Conservation (phyloP, 805 yeast genomes). For the Monosporozyma servazzii region DNA sequence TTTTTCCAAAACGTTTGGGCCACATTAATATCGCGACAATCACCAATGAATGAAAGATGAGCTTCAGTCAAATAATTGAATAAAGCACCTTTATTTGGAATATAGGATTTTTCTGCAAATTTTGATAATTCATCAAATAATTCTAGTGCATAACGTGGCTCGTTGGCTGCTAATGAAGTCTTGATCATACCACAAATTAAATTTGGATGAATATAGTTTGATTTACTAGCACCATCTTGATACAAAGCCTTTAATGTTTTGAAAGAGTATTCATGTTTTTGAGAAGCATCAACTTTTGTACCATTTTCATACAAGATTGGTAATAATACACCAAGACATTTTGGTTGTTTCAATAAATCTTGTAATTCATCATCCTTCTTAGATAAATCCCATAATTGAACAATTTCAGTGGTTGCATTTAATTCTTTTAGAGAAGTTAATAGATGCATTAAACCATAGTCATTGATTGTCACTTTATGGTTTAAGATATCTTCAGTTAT, state of each 20-base stretch:
- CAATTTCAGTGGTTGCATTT: constrained; percentile 48
- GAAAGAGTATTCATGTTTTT: constrained; percentile 37
- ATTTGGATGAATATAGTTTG: constrained; percentile 29
- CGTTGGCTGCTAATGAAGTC: constrained; percentile 53
- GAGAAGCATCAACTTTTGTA: too few relatives aligned
- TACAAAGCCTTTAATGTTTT: constrained; percentile 48
- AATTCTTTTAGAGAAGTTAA: constrained; percentile 49
- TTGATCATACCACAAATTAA: constrained; percentile 60
- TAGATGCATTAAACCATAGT: constrained; percentile 44
- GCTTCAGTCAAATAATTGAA: constrained; percentile 50
- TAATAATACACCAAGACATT: constrained; percentile 54
- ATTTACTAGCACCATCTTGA: constrained; percentile 29
- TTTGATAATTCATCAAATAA: constrained; percentile 48
- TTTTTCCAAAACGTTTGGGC: constrained; percentile 64
- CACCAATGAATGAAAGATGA: constrained; percentile 66
- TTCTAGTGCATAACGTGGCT: constrained; percentile 51
- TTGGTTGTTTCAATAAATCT: constrained; percentile 44
- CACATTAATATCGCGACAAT: constrained; percentile 54
- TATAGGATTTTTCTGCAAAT: constrained; percentile 1
- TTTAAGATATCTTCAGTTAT: constrained; percentile 41
- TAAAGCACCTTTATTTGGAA: constrained; percentile 1
- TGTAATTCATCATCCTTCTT: neutral
- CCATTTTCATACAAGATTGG: constrained; percentile 49
- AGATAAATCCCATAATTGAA: constrained; percentile 53
- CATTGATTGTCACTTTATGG: constrained; percentile 32